Percentiles rank a stretch among this genome's conserved stretches.
phyloP scores from a whole-genome alignment of 495 filamentous ascomycete species.

The Apiosordaria backusii region DNA sequence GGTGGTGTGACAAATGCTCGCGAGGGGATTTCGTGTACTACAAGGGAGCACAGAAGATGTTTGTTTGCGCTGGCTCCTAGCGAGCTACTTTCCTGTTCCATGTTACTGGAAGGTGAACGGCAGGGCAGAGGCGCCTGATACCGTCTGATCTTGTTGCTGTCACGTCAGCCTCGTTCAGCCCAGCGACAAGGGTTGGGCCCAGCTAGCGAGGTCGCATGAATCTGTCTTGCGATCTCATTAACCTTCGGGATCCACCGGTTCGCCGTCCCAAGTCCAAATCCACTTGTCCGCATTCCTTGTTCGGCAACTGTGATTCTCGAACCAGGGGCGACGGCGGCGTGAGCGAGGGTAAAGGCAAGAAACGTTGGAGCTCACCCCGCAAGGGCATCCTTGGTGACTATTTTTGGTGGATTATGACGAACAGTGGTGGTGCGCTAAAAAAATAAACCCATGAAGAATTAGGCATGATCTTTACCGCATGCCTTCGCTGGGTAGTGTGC shows the following conservation, averaged over 20 bases:
- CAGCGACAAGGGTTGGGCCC: background rate
- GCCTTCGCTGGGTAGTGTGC: no score
- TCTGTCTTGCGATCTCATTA: background rate
- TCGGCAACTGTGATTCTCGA: conserved; percentile 6
- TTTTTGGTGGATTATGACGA: conserved; percentile 10
- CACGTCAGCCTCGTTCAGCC: background rate
- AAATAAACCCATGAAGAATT: no score
- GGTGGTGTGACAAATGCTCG: conserved; percentile 14
- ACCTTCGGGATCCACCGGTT: conserved; percentile 2
- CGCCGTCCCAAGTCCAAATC: background rate
- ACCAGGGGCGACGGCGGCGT: background rate
- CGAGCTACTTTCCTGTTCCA: background rate
- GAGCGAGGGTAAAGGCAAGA: no score
- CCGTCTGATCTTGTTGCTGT: background rate
- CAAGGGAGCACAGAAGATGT: background rate
- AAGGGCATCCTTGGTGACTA: conserved; percentile 3
- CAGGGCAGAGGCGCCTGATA: background rate
- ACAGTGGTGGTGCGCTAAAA: background rate
- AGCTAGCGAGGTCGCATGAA: conserved; percentile 3
- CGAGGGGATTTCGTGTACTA: no score
- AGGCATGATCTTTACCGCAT: no score
- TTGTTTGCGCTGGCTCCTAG: background rate
- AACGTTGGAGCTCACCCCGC: no score
- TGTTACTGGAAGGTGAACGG: background rate
- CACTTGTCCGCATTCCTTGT: background rate